Percentiles rank a stretch among this genome's conserved stretches.
These are phyloP conservation scores for Schizopora paradoxa DNA, from an alignment of 1,284 basidiomycete genomes.

Conservation along the genomic window DNA sequence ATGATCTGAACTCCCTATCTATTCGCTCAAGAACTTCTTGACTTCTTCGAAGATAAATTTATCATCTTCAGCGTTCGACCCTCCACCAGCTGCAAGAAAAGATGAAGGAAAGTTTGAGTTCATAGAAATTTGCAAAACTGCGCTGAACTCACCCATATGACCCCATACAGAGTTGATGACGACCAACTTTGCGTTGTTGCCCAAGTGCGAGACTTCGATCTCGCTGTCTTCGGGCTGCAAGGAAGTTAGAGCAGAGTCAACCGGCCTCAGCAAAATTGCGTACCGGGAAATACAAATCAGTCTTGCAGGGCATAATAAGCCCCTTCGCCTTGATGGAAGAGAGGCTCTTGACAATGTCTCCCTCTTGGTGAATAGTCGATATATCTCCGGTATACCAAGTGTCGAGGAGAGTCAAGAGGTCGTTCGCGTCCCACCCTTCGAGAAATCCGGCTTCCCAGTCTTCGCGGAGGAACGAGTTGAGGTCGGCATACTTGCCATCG, in stretches of 20 bases:
- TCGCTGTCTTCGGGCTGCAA: constrained; percentile 51
- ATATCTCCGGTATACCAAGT: constrained; percentile 56
- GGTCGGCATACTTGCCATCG: constrained; percentile 40
- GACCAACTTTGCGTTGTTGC: constrained; percentile 37
- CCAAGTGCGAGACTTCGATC: constrained; percentile 41
- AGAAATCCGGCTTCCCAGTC: constrained; percentile 48
- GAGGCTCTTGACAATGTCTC: constrained; percentile 37
- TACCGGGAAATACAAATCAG: constrained; percentile 55
- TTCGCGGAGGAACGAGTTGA: constrained; percentile 46
- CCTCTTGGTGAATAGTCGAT: constrained; percentile 39
- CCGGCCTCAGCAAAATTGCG: constrained; percentile 17
- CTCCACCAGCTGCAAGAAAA: constrained; percentile 36
- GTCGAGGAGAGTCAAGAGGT: constrained; percentile 44
- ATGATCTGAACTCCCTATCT: constrained; percentile 15
- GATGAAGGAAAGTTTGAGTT: not conserved
- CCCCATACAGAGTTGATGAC: constrained; percentile 55
- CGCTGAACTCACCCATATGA: constrained; percentile 41
- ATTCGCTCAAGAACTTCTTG: constrained; percentile 33
- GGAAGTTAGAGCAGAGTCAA: not conserved
- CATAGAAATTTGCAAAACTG: not conserved
- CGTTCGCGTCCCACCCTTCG: constrained; percentile 50
- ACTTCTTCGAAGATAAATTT: constrained; percentile 35
- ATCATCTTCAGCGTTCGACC: constrained; percentile 32
- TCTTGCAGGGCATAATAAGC: constrained; percentile 54
- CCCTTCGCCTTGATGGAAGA: constrained; percentile 43